phyloP scores from a whole-genome alignment of 257 asterid genomes.

The Nicotiana undulata region DNA sequence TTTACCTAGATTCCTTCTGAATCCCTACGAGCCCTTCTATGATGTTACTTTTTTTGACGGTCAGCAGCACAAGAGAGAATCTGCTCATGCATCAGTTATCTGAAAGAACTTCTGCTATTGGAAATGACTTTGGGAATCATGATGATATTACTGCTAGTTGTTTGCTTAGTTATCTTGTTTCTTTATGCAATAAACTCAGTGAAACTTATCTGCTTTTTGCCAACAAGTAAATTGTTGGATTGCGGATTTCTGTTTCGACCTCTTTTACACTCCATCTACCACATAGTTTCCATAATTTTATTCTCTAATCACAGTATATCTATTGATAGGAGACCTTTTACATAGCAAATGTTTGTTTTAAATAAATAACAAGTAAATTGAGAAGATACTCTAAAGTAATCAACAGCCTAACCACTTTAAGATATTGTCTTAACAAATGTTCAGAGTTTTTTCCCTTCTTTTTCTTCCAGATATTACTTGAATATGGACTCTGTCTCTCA shows the following conservation, averaged over 20 bases:
- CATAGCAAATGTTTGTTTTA: background rate
- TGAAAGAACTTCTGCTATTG: background rate
- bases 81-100: background rate
- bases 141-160: background rate
- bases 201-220: background rate
- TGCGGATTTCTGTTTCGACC: background rate
- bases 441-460: background rate
- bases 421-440: background rate
- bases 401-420: background rate
- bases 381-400: background rate
- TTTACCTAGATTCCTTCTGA: background rate
- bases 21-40: background rate
- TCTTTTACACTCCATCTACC: background rate
- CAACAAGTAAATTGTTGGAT: background rate
- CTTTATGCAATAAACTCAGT: background rate
- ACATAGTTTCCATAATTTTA: background rate
- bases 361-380: background rate
- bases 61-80: background rate
- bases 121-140: background rate
- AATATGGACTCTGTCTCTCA: background rate
- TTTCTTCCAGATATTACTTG: background rate
- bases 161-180: background rate
- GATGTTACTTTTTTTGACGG: background rate
- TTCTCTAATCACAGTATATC: background rate
- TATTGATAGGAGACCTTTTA: background rate